Evolutionary conservation across 2,329 filamentous ascomycete genomes (phyloP).

Genomic region (Endoconidiophora laricicola): DNA sequence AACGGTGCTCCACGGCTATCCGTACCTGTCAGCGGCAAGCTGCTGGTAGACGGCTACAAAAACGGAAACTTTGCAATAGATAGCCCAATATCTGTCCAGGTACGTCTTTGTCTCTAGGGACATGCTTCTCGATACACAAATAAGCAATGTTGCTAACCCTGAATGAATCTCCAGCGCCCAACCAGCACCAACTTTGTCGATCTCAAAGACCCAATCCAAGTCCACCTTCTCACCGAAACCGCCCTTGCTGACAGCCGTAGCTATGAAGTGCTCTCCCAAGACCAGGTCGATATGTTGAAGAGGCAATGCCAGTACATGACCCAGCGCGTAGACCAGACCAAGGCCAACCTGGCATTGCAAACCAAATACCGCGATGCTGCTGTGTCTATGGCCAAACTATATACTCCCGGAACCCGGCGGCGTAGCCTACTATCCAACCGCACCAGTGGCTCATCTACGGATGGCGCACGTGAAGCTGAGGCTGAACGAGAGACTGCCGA

Average conservation of each 20-base stretch:
- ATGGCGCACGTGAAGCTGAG: constrained; percentile 45
- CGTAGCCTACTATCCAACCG: constrained; percentile 34
- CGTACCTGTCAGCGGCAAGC: constrained; percentile 5
- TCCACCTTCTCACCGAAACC: constrained; percentile 86
- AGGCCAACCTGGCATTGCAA: constrained; percentile 73
- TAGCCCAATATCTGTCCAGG: constrained; percentile 7
- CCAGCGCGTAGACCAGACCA: constrained; percentile 64
- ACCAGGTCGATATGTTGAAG: constrained; percentile 83
- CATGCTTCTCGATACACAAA: background rate
- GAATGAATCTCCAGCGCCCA: constrained; percentile 35
- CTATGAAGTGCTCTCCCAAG: constrained; percentile 74
- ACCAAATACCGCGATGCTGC: constrained; percentile 90
- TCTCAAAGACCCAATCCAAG: constrained; percentile 57
- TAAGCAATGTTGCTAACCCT: constrained; percentile 3
- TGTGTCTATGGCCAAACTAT: constrained; percentile 66
- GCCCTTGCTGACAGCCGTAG: constrained; percentile 75
- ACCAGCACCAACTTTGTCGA: constrained; percentile 43
- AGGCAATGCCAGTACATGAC: constrained; percentile 61
- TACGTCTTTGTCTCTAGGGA: background rate
- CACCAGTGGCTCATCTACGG: constrained; percentile 22
- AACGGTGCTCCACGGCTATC: background rate
- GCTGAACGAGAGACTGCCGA: constrained; percentile 58
- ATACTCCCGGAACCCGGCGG: constrained; percentile 42
- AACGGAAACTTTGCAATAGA: constrained; percentile 7
- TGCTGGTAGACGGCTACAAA: constrained; percentile 10